These are phyloP conservation scores for Bretschneidera sinensis DNA, from an alignment of 345 rosid species.

Conservation along the genomic window DNA sequence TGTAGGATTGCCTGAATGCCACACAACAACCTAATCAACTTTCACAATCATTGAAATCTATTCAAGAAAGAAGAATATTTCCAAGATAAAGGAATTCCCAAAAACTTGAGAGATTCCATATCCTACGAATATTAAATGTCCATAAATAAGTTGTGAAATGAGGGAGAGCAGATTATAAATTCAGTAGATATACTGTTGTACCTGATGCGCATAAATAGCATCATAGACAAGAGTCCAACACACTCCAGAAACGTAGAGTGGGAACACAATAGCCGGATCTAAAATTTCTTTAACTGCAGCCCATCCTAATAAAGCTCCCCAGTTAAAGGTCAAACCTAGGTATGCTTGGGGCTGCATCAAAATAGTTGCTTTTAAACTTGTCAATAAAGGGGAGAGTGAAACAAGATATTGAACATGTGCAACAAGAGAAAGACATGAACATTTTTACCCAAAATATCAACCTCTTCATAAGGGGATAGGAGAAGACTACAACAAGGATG, in stretches of 20 bases:
- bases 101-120: too few relatives aligned
- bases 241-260: constrained; percentile 75
- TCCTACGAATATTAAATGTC: too few relatives aligned
- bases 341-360: constrained; percentile 88
- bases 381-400: neutral
- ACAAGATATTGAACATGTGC: neutral
- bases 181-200: constrained; percentile 16
- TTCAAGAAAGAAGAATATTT: too few relatives aligned
- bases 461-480: constrained; percentile 95
- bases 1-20: too few relatives aligned
- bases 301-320: constrained; percentile 96
- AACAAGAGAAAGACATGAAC: neutral
- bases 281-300: constrained; percentile 71
- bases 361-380: neutral
- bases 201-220: constrained; percentile 98
- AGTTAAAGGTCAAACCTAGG: constrained; percentile 83
- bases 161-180: neutral
- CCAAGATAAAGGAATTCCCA: too few relatives aligned
- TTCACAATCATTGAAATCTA: too few relatives aligned
- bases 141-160: neutral
- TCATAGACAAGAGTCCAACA: constrained; percentile 96
- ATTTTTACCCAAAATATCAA: constrained; percentile 80
- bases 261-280: constrained; percentile 64
- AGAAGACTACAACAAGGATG: constrained; percentile 85
- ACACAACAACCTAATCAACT: too few relatives aligned